phyloP scores from a whole-genome alignment of 78 protist species.

The Isochrysis galbana region DNA sequence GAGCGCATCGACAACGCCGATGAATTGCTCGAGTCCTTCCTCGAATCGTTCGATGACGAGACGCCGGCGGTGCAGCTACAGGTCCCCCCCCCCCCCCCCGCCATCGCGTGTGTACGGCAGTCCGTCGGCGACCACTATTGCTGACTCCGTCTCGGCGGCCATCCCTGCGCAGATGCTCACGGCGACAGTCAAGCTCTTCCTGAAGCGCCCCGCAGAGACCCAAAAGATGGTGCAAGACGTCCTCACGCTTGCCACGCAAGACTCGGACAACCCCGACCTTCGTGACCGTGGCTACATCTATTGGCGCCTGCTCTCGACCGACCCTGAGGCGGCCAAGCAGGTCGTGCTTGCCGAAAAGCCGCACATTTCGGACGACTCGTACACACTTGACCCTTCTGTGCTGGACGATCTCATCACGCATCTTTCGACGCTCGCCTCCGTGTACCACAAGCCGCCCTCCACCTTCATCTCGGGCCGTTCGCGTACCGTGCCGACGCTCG shows the following conservation, averaged over 20 bases:
- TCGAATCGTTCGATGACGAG: constrained; percentile 90
- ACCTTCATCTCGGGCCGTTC: constrained; percentile 52
- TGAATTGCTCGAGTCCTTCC: constrained; percentile 85
- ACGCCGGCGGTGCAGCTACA: constrained; percentile 91
- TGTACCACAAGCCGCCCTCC: constrained; percentile 92
- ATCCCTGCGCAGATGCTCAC: constrained; percentile 77
- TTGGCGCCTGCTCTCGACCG: constrained; percentile 95
- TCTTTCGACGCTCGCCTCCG: constrained; percentile 89
- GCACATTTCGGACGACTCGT: constrained; percentile 85
- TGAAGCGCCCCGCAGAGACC: constrained; percentile 86
- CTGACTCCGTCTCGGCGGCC: no score
- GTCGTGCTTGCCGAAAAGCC: constrained; percentile 77
- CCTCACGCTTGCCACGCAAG: constrained; percentile 87
- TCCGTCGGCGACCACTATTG: no score
- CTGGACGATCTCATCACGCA: constrained; percentile 87
- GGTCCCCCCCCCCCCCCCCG: not conserved
- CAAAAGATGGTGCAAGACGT: constrained; percentile 86
- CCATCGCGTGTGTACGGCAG: not conserved
- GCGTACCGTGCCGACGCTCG: not conserved
- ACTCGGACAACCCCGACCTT: constrained; percentile 96
- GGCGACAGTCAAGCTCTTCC: constrained; percentile 96
- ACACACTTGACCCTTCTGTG: constrained; percentile 70
- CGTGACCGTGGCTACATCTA: constrained; percentile 99
- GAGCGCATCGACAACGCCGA: constrained; percentile 98
- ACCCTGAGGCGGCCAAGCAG: constrained; percentile 93